A percentile compares a stretch with the other conserved stretches of the same genome.
Conservation (phyloP, 202 grass and related monocot genomes). For the Carex sylvatica region DNA sequence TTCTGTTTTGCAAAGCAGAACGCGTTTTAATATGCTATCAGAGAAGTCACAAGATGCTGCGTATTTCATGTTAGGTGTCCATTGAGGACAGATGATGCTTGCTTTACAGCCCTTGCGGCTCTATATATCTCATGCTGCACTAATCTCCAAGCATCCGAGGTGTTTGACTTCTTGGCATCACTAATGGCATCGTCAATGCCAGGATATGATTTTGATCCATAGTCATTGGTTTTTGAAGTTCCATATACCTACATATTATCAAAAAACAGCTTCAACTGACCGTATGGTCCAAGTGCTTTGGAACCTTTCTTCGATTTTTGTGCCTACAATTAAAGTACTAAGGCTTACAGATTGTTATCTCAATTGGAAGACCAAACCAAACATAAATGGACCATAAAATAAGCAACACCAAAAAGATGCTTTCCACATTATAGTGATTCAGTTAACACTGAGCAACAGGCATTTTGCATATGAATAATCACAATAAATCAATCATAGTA, state of each 20-base stretch:
- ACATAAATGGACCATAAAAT: not conserved
- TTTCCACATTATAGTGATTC: not conserved
- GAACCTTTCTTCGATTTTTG: not conserved
- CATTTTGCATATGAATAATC: not conserved
- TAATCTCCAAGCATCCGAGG: conserved; percentile 45
- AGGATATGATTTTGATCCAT: conserved; percentile 56
- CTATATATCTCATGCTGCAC: conserved; percentile 83
- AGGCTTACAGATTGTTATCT: not conserved
- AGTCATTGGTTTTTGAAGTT: conserved; percentile 57
- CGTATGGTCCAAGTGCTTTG: not conserved
- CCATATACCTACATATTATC: conserved; percentile 51
- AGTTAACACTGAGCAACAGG: not conserved
- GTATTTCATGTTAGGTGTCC: conserved; percentile 56
- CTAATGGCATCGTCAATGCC: conserved; percentile 59
- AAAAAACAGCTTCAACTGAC: not conserved
- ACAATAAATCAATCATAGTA: not conserved
- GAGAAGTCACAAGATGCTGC: not conserved
- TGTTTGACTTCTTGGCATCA: conserved; percentile 54
- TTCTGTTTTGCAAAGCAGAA: not conserved
- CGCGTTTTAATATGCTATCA: not conserved
- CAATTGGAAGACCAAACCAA: not conserved
- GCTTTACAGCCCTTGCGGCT: conserved; percentile 56
- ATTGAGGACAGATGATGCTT: conserved; percentile 60
- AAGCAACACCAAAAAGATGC: not conserved
- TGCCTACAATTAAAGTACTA: not conserved